Percentiles rank a stretch among this genome's conserved stretches.
Evolutionary conservation across 176 grass and related monocot genomes (phyloP).

Genomic region (Cocos nucifera): DNA sequence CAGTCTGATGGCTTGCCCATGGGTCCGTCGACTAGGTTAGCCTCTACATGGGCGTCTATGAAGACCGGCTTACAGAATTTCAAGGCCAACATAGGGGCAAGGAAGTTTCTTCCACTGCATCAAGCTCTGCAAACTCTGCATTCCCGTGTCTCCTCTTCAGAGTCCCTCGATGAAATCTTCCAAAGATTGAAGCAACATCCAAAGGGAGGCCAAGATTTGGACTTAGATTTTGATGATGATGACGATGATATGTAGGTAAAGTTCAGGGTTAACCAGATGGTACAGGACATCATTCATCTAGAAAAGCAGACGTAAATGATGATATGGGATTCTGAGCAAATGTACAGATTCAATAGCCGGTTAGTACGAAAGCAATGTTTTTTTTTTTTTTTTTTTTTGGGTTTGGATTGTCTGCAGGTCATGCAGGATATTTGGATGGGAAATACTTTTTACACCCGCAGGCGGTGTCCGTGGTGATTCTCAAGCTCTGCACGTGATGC

Average conservation of each 20-base stretch:
- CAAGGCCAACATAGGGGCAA: constrained; percentile 67
- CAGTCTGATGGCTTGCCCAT: constrained; percentile 16
- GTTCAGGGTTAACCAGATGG: constrained; percentile 36
- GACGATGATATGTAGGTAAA: constrained; percentile 29
- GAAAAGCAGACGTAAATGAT: background rate
- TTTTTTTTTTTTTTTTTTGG: too few relatives aligned
- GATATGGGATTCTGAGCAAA: constrained; percentile 17
- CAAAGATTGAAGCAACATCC: constrained; percentile 70
- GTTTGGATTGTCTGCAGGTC: constrained; percentile 19
- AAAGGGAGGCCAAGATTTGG: constrained; percentile 30
- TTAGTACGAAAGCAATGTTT: background rate
- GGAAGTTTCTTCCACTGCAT: constrained; percentile 67
- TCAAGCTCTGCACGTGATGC: too few relatives aligned
- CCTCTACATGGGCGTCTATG: constrained; percentile 78
- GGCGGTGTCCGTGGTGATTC: too few relatives aligned
- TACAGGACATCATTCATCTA: constrained; percentile 2
- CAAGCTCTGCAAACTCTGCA: constrained; percentile 55
- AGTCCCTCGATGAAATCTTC: constrained; percentile 94
- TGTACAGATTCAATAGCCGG: constrained; percentile 50
- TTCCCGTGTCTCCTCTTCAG: constrained; percentile 25
- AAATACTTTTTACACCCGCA: too few relatives aligned
- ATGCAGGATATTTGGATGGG: background rate
- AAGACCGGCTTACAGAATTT: constrained; percentile 91
- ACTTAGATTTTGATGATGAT: constrained; percentile 53
- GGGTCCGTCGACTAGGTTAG: constrained; percentile 33